Evolutionary conservation across 2,329 filamentous ascomycete genomes (phyloP).

Genomic region (Plectosphaerella sp.): DNA sequence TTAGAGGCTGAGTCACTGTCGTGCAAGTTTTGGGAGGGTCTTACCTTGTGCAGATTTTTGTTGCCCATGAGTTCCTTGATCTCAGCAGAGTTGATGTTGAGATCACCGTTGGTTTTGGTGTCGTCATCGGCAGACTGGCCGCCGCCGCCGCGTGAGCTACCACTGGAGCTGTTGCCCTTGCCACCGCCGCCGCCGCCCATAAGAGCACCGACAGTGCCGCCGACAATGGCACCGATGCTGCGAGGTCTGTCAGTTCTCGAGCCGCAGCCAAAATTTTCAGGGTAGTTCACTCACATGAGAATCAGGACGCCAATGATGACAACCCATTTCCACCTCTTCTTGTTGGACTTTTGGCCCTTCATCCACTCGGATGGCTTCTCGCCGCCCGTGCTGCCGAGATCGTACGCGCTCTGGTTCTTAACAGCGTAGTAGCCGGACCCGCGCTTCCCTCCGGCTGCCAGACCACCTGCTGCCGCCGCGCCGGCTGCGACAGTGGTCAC

Average conservation of each 20-base stretch:
- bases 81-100: slow-evolving; percentile 69
- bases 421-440: slow-evolving; percentile 50
- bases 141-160: slow-evolving; percentile 18
- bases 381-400: slow-evolving; percentile 19
- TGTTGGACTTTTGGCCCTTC: slow-evolving; percentile 50
- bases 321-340: slow-evolving; percentile 66
- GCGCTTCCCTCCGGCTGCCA: slow-evolving; percentile 26
- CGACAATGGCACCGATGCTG: slow-evolving; percentile 61
- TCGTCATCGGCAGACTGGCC: slow-evolving; percentile 57
- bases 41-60: slow-evolving; percentile 66
- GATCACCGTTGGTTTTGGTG: slow-evolving; percentile 58
- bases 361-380: slow-evolving; percentile 67
- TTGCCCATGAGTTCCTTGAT: slow-evolving; percentile 83
- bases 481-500: slow-evolving; percentile 31
- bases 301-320: slow-evolving; percentile 61
- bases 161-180: slow-evolving; percentile 11
- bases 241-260: too few relatives aligned
- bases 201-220: slow-evolving; percentile 70
- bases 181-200: slow-evolving; percentile 36
- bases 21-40: too few relatives aligned
- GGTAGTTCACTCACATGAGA: slow-evolving; percentile 37
- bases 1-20: too few relatives aligned
- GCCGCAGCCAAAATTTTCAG: too few relatives aligned
- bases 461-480: slow-evolving; percentile 42
- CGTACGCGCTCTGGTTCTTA: slow-evolving; percentile 19